These are phyloP conservation scores for Tinospora cordifolia DNA, from an alignment of 164 flowering plant genomes.

Conservation along the genomic window DNA sequence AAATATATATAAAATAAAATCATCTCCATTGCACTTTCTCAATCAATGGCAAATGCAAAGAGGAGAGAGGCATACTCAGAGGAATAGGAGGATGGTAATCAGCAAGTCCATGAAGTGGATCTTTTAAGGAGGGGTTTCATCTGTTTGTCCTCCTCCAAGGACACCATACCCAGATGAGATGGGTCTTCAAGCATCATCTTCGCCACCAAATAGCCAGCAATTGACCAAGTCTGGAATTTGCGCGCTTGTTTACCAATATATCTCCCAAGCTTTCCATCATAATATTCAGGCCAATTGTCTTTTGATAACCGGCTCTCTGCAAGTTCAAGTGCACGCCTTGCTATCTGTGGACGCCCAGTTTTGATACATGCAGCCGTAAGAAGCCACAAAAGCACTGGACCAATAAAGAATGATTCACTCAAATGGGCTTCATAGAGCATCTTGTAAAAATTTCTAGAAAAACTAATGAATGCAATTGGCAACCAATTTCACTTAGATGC, in stretches of 20 bases:
- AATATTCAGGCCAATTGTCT: constrained; percentile 57
- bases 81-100: neutral
- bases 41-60: neutral
- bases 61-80: neutral
- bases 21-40: neutral
- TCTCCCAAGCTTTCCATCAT: constrained; percentile 51
- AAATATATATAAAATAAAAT: too few relatives aligned
- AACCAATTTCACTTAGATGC: neutral
- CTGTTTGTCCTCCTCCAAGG: constrained; percentile 51
- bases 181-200: constrained; percentile 65
- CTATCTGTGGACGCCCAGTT: constrained; percentile 50
- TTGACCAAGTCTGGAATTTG: constrained; percentile 55
- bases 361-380: constrained; percentile 59
- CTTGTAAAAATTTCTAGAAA: neutral
- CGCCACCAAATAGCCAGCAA: constrained; percentile 55
- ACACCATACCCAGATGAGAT: constrained; percentile 50
- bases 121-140: constrained; percentile 41
- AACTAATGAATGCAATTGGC: neutral
- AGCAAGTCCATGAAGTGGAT: constrained; percentile 43
- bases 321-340: constrained; percentile 48
- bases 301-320: constrained; percentile 42
- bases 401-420: constrained; percentile 7
- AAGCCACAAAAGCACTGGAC: constrained; percentile 51
- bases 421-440: neutral
- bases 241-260: constrained; percentile 52